Base-by-base conservation (phyloP, 2,329 filamentous ascomycete species). In the Fonsecaea monophora region DNA sequence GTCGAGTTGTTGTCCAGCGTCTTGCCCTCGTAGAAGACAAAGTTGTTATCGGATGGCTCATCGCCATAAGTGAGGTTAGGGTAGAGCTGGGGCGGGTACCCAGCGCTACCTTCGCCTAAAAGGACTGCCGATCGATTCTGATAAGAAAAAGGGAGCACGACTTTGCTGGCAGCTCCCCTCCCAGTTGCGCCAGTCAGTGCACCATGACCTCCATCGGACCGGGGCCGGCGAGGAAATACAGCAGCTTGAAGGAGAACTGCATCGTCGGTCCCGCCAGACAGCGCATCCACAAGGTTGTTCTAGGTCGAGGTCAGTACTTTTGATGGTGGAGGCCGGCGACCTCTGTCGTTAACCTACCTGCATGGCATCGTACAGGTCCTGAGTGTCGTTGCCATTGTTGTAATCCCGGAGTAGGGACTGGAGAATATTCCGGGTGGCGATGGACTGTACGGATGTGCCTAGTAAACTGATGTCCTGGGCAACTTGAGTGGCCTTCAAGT, bases 401-500 rank as follows among this genome's bases (percentile, higher is more conserved):
- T 86, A 87, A 13, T 80, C 79, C 65, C 74, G 71, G 8, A 88
- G 76, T 4, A 83, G 80, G 21, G 74, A 70, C 70, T 87, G 85
- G 2, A 87, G 80, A n/a, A 84, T 72, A 5, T 86, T 75, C 34
- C 85, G 80, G 0, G 91, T 92, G 7, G 89, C 83, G 56, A 95
- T 89, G 62, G 90, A 89, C 60, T 85, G 83, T 75, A 89, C 90
- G 64, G 88, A 89, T 34, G 90, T 90, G 79, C 92, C 87, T 71
- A 96, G 86, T 58, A 96, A 84, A 60, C 91, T 84, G 61, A 97
- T 85, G 75, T 92, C 90, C 60, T 92, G 89, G 5, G 90, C 83
- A 68, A 97, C 85, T 75, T 94, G 90, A 35, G 90, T 88, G 25
- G 93, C 90, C 78, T 96, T 96, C 75, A 96, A 87, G 4, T 90